Conservation (phyloP, 306 rosid species). For the Cicer yamashitae region DNA sequence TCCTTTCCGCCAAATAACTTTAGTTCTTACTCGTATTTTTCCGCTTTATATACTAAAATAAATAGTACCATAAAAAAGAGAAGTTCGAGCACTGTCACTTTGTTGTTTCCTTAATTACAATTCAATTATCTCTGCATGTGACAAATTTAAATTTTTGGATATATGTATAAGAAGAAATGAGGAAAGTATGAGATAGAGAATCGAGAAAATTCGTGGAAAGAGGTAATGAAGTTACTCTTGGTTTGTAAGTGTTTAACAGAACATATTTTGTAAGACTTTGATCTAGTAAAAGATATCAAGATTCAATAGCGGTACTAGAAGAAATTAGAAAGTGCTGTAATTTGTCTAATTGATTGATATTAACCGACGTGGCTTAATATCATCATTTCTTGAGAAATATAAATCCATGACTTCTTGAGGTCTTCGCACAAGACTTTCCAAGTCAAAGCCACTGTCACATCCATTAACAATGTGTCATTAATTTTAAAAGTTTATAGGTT, state of each 20-base stretch:
- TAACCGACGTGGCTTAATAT: neutral
- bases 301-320: conserved; percentile 6
- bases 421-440: conserved; percentile 52
- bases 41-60: neutral
- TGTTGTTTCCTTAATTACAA: conserved; percentile 2
- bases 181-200: neutral
- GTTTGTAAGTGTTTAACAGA: neutral
- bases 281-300: conserved; percentile 37
- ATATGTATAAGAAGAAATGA: neutral
- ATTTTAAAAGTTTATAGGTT: no score
- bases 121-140: conserved; percentile 2
- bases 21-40: conserved; percentile 3
- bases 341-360: neutral
- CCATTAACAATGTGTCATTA: neutral
- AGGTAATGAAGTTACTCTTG: conserved; percentile 30
- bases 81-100: neutral
- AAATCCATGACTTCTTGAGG: conserved; percentile 12
- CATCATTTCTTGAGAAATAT: neutral
- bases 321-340: neutral
- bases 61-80: neutral
- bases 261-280: conserved; percentile 46
- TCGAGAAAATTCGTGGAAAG: conserved; percentile 53
- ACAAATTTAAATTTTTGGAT: conserved; percentile 34
- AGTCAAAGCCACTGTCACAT: conserved; percentile 46
- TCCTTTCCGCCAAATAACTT: conserved; percentile 8